Percentiles rank a stretch among this genome's conserved stretches.
Evolutionary conservation across 1,284 basidiomycete genomes (phyloP).

Genomic region (Heterobasidion annosum): DNA sequence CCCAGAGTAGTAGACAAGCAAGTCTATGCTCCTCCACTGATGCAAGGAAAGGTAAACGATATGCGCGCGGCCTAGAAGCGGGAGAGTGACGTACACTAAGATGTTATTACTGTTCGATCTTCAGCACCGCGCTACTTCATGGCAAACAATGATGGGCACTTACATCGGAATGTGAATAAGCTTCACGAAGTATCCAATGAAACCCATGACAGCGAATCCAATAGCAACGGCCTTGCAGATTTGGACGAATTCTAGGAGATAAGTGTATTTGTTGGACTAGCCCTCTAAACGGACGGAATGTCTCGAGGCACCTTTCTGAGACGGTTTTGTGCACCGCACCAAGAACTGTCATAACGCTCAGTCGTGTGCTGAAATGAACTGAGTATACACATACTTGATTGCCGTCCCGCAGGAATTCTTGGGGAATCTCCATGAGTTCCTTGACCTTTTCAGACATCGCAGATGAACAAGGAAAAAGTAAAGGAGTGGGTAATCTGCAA

Average conservation of each 20-base stretch:
- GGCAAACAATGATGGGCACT: constrained; percentile 24
- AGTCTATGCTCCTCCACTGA: constrained; percentile 61
- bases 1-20: not conserved
- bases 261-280: constrained; percentile 2
- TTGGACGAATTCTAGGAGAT: constrained; percentile 74
- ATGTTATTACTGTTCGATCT: constrained; percentile 75
- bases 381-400: constrained; percentile 57
- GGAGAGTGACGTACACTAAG: constrained; percentile 66
- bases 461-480: constrained; percentile 6
- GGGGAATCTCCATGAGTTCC: constrained; percentile 88
- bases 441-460: constrained; percentile 85
- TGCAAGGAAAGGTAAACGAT: constrained; percentile 5
- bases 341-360: constrained; percentile 63
- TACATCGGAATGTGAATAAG: constrained; percentile 95
- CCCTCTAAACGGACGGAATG: constrained; percentile 5
- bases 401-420: constrained; percentile 89
- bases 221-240: constrained; percentile 92
- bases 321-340: constrained; percentile 96
- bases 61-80: not conserved
- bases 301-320: constrained; percentile 69
- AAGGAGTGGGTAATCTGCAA: not conserved
- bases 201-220: constrained; percentile 96
- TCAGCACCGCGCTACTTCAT: constrained; percentile 9
- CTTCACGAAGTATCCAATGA: constrained; percentile 94
- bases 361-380: not conserved